These are phyloP conservation scores for Calonectria hawksworthii DNA, from an alignment of 2,329 filamentous ascomycete genomes.

Conservation along the genomic window DNA sequence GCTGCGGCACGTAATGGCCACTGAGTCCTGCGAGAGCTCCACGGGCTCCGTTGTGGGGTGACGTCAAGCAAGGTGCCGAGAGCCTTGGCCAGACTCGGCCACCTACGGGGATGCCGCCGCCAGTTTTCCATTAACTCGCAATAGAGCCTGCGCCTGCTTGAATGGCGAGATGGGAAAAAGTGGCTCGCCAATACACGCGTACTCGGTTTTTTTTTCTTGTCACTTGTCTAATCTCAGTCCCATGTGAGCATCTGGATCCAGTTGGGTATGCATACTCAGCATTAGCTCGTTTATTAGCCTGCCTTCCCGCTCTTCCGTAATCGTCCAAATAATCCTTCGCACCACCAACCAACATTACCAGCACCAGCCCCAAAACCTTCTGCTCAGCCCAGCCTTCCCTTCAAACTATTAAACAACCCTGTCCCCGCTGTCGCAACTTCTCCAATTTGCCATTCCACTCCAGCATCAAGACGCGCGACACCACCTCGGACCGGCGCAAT, in stretches of 20 bases:
- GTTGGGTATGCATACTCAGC: conserved; percentile 1
- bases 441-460: neutral
- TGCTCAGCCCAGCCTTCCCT: conserved; percentile 5
- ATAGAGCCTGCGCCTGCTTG: conserved; percentile 9
- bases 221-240: neutral
- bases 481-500: conserved; percentile 24
- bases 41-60: conserved; percentile 19
- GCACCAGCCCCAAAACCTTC: conserved; percentile 14
- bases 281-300: conserved; percentile 1
- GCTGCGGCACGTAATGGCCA: neutral
- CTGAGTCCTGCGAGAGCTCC: neutral
- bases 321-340: neutral
- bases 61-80: conserved; percentile 37
- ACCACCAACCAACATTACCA: conserved; percentile 33
- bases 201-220: neutral
- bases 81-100: conserved; percentile 4
- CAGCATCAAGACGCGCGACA: conserved; percentile 26
- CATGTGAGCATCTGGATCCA: neutral
- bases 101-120: conserved; percentile 2
- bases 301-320: neutral
- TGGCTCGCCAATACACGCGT: conserved; percentile 20
- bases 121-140: neutral
- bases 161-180: conserved; percentile 27
- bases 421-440: conserved; percentile 17
- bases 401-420: neutral